Evolutionary conservation across 2,329 filamentous ascomycete species (phyloP).

Genomic region (Apiospora pterosperma): DNA sequence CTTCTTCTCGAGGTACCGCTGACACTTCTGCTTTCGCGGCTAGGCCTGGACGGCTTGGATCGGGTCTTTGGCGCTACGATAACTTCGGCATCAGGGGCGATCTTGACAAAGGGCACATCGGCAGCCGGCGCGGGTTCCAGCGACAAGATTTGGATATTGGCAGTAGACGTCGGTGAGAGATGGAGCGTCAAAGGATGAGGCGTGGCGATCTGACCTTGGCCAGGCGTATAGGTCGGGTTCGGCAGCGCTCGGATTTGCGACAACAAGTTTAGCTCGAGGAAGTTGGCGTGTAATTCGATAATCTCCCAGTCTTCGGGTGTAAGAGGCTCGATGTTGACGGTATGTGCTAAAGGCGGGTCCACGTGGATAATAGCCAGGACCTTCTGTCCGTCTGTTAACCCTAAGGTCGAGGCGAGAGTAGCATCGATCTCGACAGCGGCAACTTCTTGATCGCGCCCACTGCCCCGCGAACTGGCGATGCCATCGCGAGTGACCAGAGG

Average conservation of each 20-base stretch:
- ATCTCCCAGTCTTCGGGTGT: slow-evolving; percentile 98
- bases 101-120: slow-evolving; percentile 79
- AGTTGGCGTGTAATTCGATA: slow-evolving; percentile 94
- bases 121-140: slow-evolving; percentile 70
- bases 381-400: slow-evolving; percentile 78
- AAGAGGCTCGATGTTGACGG: slow-evolving; percentile 92
- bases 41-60: slow-evolving; percentile 61
- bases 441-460: slow-evolving; percentile 71
- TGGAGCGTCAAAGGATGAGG: slow-evolving; percentile 86
- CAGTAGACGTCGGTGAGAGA: slow-evolving; percentile 90
- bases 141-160: slow-evolving; percentile 82
- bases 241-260: slow-evolving; percentile 91
- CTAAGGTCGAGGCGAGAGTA: slow-evolving; percentile 73
- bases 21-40: slow-evolving; percentile 76
- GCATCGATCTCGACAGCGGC: slow-evolving; percentile 82
- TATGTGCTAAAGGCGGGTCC: slow-evolving; percentile 87
- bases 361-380: slow-evolving; percentile 71
- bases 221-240: slow-evolving; percentile 67
- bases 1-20: slow-evolving; percentile 77
- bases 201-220: slow-evolving; percentile 46
- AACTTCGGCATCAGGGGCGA: slow-evolving; percentile 90
- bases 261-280: slow-evolving; percentile 89
- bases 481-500: slow-evolving; percentile 74
- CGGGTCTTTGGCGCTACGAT: slow-evolving; percentile 94
- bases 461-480: slow-evolving; percentile 55